A percentile compares a stretch with the other conserved stretches of the same genome.
Conservation (phyloP, 768 basidiomycete species). For the Jaapia argillacea region DNA sequence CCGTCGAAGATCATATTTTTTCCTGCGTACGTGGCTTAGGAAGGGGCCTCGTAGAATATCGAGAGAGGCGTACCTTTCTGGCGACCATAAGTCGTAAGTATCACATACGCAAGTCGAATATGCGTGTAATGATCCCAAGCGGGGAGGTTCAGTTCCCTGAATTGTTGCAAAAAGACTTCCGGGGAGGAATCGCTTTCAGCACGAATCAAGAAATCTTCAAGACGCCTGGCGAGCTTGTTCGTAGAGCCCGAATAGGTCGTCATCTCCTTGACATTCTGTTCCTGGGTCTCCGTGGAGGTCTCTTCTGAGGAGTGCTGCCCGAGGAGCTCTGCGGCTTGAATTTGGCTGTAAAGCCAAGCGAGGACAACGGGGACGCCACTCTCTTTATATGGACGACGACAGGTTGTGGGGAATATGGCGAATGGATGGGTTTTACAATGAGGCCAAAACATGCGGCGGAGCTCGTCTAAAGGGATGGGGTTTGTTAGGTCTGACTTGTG, state of each 20-base stretch:
- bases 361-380: neutral
- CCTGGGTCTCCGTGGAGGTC: slow-evolving; percentile 26
- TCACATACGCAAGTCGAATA: slow-evolving; percentile 31
- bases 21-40: too few relatives aligned
- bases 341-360: slow-evolving; percentile 2
- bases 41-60: too few relatives aligned
- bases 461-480: slow-evolving; percentile 36
- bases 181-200: neutral
- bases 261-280: too few relatives aligned
- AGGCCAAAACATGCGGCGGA: slow-evolving; percentile 28
- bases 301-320: slow-evolving; percentile 24
- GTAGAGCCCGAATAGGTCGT: too few relatives aligned
- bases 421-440: neutral
- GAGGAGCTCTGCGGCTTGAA: slow-evolving; percentile 19
- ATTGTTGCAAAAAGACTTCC: slow-evolving; percentile 25
- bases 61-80: too few relatives aligned
- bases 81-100: slow-evolving; percentile 29
- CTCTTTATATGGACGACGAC: slow-evolving; percentile 17
- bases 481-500: slow-evolving; percentile 56
- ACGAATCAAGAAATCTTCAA: too few relatives aligned
- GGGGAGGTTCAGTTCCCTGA: slow-evolving; percentile 23
- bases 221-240: too few relatives aligned
- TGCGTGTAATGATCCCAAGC: slow-evolving; percentile 41
- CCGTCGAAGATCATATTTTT: slow-evolving; percentile 35
- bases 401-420: slow-evolving; percentile 10